Conservation (phyloP, 441 rosid genomes). For the Adansonia madagascariensis region DNA sequence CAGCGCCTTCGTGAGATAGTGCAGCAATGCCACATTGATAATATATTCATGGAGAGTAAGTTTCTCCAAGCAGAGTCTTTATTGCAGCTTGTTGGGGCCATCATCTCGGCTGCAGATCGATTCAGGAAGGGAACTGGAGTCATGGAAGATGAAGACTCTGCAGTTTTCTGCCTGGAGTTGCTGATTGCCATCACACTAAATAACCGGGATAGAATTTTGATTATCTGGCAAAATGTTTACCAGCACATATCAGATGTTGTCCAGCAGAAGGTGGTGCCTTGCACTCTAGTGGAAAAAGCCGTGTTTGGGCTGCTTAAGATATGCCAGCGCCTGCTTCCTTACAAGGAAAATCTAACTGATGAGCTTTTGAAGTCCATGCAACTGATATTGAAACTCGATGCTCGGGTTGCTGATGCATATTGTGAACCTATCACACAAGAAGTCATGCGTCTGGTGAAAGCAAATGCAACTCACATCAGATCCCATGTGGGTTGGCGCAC, state of each 20-base stretch:
- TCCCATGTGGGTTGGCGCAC: constrained; percentile 72
- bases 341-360: constrained; percentile 71
- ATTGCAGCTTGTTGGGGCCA: constrained; percentile 61
- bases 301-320: constrained; percentile 71
- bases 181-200: constrained; percentile 71
- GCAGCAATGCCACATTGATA: constrained; percentile 63
- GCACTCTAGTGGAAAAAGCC: constrained; percentile 69
- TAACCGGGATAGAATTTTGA: constrained; percentile 71
- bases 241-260: constrained; percentile 67
- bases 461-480: constrained; percentile 67
- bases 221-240: constrained; percentile 72
- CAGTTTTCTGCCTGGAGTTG: constrained; percentile 70
- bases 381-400: constrained; percentile 74
- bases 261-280: constrained; percentile 64
- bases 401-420: constrained; percentile 76
- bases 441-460: constrained; percentile 70
- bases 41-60: constrained; percentile 72
- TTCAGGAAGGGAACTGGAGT: constrained; percentile 43
- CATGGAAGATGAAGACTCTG: constrained; percentile 56
- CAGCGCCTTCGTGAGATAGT: constrained; percentile 57
- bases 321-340: constrained; percentile 72
- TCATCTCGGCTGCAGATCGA: constrained; percentile 55
- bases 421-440: constrained; percentile 76
- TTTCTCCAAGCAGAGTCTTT: constrained; percentile 76
- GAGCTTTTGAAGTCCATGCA: constrained; percentile 76